phyloP scores from a whole-genome alignment of 805 yeast species.

The Kazachstania martiniae region DNA sequence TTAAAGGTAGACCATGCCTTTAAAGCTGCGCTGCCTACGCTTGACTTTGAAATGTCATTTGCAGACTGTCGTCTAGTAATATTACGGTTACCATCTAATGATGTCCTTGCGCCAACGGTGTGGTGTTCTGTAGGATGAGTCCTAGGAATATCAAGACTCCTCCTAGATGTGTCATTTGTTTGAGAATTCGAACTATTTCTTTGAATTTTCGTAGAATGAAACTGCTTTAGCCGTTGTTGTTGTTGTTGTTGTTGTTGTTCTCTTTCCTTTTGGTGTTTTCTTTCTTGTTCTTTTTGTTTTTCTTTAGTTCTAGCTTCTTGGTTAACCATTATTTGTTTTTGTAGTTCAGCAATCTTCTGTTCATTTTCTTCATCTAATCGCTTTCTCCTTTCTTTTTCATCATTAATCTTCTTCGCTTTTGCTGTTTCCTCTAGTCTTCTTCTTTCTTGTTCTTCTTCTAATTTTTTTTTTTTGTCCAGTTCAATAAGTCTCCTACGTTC shows the following conservation, averaged over 20 bases:
- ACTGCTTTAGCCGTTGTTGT: not conserved
- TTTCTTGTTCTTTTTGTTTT: too few relatives aligned
- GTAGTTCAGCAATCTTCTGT: not conserved
- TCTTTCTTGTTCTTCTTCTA: constrained; percentile 1
- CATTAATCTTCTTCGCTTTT: constrained; percentile 2
- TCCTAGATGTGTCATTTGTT: not conserved
- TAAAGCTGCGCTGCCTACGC: not conserved
- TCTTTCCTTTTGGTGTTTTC: not conserved
- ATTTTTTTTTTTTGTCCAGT: constrained; percentile 3
- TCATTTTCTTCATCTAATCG: not conserved
- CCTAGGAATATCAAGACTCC: not conserved
- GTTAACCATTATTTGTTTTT: too few relatives aligned
- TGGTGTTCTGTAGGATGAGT: too few relatives aligned
- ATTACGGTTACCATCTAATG: too few relatives aligned
- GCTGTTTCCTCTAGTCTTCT: constrained; percentile 1
- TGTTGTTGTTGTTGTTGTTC: not conserved
- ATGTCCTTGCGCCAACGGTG: too few relatives aligned
- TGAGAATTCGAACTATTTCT: not conserved
- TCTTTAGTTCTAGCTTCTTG: not conserved
- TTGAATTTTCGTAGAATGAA: not conserved
- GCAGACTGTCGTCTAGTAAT: too few relatives aligned
- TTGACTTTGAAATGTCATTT: not conserved
- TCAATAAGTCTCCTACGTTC: constrained; percentile 4
- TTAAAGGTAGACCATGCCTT: constrained; percentile 2
- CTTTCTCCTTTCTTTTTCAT: not conserved